Base-by-base conservation (phyloP, 176 grass and related monocot species). In the Oryza meyeriana region DNA sequence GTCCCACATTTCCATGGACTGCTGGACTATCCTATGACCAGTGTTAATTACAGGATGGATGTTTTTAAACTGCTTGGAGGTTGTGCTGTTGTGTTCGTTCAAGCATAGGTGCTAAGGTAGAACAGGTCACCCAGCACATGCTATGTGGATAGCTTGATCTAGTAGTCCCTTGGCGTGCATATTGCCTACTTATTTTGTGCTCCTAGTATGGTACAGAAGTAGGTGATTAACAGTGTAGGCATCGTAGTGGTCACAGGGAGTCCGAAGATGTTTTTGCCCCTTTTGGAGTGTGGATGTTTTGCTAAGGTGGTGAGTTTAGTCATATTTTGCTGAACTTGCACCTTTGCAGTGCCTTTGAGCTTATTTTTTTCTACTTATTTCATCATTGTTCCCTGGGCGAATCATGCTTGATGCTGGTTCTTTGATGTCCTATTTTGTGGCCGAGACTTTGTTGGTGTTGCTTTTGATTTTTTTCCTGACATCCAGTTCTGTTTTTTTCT, bases 321-420 rank as follows among this genome's bases (percentile, higher is more conserved):
- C 22, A n/a, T 39, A 40, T 35, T 70, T 70, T 41, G 36, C 22
- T 70, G 22, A 72, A 31, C 11, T 40, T 2, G 32, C 62, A 76
- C 45, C 61, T 76, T 33, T 18, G 26, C 12, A 0, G 10, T 41
- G 17, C 33, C 31, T 5, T 64, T 25, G 22, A 71, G 27, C 32
- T 52, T 55, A 6, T 14, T n/a, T 57, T 17, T 20, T 55, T 18
- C n/a, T 40, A 24, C 78, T 61, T 75, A 17, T 81, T 39, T 63
- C 47, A 62, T 24, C 12, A 33, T 72, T 11, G 28, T 58, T 64
- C 13, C 69, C 12, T 74, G 24, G 26, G 29, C 31, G n/a, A 3
- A 72, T 47, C 33, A 83, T 83, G 66, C 4, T 66, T 73, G 44
- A 16, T 28, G 59, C 68, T 55, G 12, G 35, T 70, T 31, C 42